Base-by-base conservation (phyloP, 345 rosid genomes). In the thale cress (Arabidopsis thaliana) region DNA sequence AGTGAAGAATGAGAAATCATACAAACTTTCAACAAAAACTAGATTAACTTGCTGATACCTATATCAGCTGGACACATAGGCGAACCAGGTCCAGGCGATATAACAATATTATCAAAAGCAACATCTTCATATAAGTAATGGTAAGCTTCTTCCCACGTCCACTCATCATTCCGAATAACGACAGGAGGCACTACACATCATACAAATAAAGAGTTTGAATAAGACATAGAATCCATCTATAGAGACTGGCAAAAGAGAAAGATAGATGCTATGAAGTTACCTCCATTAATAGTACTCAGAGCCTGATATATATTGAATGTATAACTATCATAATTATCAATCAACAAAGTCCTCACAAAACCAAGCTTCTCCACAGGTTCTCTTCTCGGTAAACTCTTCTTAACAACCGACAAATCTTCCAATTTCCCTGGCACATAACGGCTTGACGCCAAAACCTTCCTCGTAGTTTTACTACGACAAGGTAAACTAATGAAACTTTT, bases 31-130 rank as follows among this genome's bases (percentile, higher is more conserved):
- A n/a, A 66, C 23, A 50, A 58, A 53, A 16, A 36, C 45, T 10
- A 59, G 36, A 56, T 1, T 11, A 23, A 65, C n/a, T 74, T 45
- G 36, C 7, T 65, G 67, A 65, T 79, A 94, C 97, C 98, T 73
- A 94, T 84, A 87, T 92, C 97, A 50, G 84, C 77, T 4, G 97
- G 82, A 61, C 96, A 85, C 55, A 88, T 64, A 1, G 99, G 97
- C 49, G 97, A 87, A 72, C 99, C 99, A 81, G 99, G 99, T 73
- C 97, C 97, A 71, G 99, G 99, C 44, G 98, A 94, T 71, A 91
- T 88, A 33, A 94, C 99, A 65, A 90, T 80, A 80, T 91, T 94
- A 78, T 94, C 97, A 9, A 91, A 94, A 61, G 89, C 86, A 62
- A 72, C 81, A 55, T 90, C 91, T 81, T 86, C 87, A 76, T 84